phyloP scores from a whole-genome alignment of 768 basidiomycete species.

The Hericium erinaceus region DNA sequence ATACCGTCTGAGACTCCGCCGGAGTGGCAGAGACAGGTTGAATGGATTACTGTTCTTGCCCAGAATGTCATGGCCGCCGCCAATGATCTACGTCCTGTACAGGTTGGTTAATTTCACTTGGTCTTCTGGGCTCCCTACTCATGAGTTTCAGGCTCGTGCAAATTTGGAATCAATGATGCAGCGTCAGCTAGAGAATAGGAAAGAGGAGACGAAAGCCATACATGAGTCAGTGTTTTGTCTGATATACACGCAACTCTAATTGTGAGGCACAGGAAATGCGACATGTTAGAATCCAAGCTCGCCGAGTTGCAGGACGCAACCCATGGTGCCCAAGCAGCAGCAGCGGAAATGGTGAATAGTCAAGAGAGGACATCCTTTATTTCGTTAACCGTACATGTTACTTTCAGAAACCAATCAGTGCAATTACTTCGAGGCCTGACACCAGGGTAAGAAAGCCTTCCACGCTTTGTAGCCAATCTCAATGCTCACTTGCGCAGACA shows the following conservation, averaged over 20 bases:
- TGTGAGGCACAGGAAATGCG: constrained; percentile 51
- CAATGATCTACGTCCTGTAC: constrained; percentile 83
- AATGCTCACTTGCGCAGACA: too few species aligned
- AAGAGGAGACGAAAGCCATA: constrained; percentile 59
- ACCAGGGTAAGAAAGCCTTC: too few species aligned
- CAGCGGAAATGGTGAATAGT: too few species aligned
- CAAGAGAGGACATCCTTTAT: too few species aligned
- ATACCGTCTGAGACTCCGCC: constrained; percentile 36
- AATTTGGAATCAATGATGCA: constrained; percentile 79
- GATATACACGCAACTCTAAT: not conserved
- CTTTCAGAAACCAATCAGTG: too few species aligned
- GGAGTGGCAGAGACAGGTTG: constrained; percentile 67
- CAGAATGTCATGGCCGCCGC: constrained; percentile 88
- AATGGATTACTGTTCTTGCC: constrained; percentile 73
- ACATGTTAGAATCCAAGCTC: constrained; percentile 55
- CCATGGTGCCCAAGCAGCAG: too few species aligned
- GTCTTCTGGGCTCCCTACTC: not conserved
- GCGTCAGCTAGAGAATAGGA: constrained; percentile 63
- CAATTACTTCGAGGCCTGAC: too few species aligned
- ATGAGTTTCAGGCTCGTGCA: constrained; percentile 50
- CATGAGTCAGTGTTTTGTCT: constrained; percentile 44
- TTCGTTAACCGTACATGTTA: too few species aligned
- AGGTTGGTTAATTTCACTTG: constrained; percentile 36
- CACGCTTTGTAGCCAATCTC: too few species aligned
- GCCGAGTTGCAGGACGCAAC: constrained; percentile 34